phyloP scores from a whole-genome alignment of 176 grass and related monocot species.

The Bothriochloa decipiens region DNA sequence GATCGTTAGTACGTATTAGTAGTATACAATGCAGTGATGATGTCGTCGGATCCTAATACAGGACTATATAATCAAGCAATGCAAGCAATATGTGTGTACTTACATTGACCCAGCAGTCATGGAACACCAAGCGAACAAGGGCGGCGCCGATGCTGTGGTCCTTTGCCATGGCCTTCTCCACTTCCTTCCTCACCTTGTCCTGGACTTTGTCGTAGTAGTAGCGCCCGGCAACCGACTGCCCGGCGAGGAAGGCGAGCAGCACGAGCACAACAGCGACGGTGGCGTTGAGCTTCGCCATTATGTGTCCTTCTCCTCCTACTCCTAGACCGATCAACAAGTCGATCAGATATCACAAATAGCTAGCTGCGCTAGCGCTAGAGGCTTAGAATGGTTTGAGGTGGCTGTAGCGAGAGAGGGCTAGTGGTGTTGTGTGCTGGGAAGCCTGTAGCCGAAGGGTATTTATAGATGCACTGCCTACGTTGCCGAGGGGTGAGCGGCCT shows the following conservation, averaged over 20 bases:
- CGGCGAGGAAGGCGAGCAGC: not conserved
- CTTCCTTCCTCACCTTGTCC: conserved; percentile 38
- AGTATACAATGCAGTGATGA: too few species aligned
- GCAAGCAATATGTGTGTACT: not conserved
- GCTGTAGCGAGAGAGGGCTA: not conserved
- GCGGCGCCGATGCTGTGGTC: conserved; percentile 37
- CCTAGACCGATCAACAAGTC: not conserved
- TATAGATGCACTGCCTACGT: conserved; percentile 2
- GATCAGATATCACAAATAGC: not conserved
- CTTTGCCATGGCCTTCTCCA: conserved; percentile 11
- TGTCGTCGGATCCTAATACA: not conserved
- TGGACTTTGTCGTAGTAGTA: conserved; percentile 22
- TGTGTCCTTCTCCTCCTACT: too few species aligned
- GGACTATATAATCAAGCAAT: not conserved
- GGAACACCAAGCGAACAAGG: conserved; percentile 57
- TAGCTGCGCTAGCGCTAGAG: too few species aligned
- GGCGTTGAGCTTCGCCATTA: conserved; percentile 16
- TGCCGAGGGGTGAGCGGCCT: not conserved
- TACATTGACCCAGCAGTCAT: conserved; percentile 63
- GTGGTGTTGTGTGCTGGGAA: conserved; percentile 8
- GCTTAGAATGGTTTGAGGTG: not conserved
- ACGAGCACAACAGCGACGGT: not conserved
- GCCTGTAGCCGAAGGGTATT: not conserved
- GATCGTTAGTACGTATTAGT: too few species aligned
- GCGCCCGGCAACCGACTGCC: conserved; percentile 11